Conservation (phyloP, 352 stramenopile genomes). For the Phytopythium helicoides region DNA sequence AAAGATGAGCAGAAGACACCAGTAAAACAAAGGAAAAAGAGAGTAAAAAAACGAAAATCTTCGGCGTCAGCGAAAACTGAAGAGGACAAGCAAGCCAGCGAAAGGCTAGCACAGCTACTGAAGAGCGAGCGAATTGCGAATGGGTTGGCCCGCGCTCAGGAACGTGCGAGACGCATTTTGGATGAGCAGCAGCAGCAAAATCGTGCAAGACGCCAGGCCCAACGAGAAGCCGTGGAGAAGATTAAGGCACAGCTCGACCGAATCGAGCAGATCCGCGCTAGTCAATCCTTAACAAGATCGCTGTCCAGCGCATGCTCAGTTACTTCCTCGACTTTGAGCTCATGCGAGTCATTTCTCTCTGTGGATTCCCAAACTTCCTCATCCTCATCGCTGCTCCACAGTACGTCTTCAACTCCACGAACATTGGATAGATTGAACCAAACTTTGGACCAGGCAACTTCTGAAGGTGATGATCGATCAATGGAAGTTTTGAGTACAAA, state of each 20-base stretch:
- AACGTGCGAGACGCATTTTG: slow-evolving; percentile 30
- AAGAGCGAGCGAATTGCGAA: slow-evolving; percentile 32
- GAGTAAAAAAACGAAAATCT: slow-evolving; percentile 5
- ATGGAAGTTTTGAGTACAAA: too few relatives aligned
- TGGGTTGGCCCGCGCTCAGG: slow-evolving; percentile 29
- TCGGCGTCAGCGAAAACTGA: slow-evolving; percentile 7
- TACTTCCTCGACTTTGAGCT: too few relatives aligned
- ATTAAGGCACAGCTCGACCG: slow-evolving; percentile 38
- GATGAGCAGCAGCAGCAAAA: slow-evolving; percentile 21
- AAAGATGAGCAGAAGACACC: too few relatives aligned
- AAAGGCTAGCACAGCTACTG: too few relatives aligned
- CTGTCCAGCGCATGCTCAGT: too few relatives aligned
- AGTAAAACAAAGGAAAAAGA: slow-evolving; percentile 1
- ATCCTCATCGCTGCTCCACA: too few relatives aligned
- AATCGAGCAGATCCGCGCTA: slow-evolving; percentile 32
- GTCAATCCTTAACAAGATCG: slow-evolving; percentile 4
- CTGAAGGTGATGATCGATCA: too few relatives aligned
- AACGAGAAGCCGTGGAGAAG: slow-evolving; percentile 18
- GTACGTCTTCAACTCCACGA: too few relatives aligned
- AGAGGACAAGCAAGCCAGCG: slow-evolving; percentile 10
- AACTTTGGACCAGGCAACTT: too few relatives aligned
- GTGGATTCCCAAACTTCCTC: too few relatives aligned
- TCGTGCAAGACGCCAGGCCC: slow-evolving; percentile 12
- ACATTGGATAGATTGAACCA: too few relatives aligned
- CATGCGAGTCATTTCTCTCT: too few relatives aligned